These are phyloP conservation scores for Epichloe uncinata DNA, from an alignment of 2,329 filamentous ascomycete species.

Conservation along the genomic window DNA sequence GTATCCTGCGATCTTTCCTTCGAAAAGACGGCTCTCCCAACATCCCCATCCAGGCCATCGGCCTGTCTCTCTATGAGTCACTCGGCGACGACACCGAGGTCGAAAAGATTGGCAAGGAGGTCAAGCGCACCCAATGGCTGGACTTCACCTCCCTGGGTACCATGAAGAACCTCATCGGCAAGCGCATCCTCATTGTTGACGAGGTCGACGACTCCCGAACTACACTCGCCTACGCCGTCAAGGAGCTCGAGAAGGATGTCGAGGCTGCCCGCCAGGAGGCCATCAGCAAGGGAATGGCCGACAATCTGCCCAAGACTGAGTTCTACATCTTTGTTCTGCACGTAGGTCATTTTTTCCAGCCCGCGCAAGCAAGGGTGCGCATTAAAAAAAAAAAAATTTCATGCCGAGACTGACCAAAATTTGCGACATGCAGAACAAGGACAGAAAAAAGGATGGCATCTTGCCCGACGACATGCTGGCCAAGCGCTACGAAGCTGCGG, in stretches of 20 bases:
- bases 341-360: slow-evolving; percentile 39
- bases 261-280: slow-evolving; percentile 57
- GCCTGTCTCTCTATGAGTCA: slow-evolving; percentile 89
- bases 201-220: slow-evolving; percentile 94
- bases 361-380: not conserved
- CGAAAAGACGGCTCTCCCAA: slow-evolving; percentile 78
- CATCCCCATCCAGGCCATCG: slow-evolving; percentile 98
- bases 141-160: slow-evolving; percentile 74
- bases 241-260: slow-evolving; percentile 90
- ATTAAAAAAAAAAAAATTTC: too few relatives aligned
- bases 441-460: slow-evolving; percentile 86
- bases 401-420: not conserved
- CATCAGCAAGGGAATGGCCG: slow-evolving; percentile 60
- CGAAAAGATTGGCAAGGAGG: slow-evolving; percentile 79
- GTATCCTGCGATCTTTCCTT: slow-evolving; percentile 95
- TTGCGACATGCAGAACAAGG: slow-evolving; percentile 61
- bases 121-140: slow-evolving; percentile 96
- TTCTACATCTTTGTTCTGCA: slow-evolving; percentile 96
- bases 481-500: slow-evolving; percentile 68
- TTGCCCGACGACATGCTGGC: slow-evolving; percentile 69
- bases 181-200: slow-evolving; percentile 84
- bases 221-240: slow-evolving; percentile 85
- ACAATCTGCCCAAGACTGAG: slow-evolving; percentile 54
- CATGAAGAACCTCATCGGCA: slow-evolving; percentile 81
- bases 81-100: slow-evolving; percentile 41